Evolutionary conservation across 176 grass and related monocot genomes (phyloP), one percentile per base, ranked within the genome.

Genomic region (Saccharum officinarum): DNA sequence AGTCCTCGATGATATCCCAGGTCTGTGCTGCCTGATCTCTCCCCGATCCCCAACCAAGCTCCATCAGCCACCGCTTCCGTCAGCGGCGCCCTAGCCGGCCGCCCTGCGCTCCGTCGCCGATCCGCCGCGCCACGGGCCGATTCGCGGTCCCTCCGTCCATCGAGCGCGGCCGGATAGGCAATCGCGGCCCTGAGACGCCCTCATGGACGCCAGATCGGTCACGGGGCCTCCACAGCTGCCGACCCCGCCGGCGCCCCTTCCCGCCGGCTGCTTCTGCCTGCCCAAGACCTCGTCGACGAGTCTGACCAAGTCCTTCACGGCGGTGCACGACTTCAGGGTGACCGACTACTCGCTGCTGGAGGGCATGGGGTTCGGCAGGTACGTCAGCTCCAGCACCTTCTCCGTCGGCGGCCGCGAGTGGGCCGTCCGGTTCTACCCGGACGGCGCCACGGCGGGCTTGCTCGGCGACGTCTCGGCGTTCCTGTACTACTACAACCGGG

Each of bases 361-460:
- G 26, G 86, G 81, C 22, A 57, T 91, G 71, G 85, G 82, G 54
- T 25, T 76, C 40, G 82, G 90, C 18, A 47, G 47, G 37, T 85
- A 49, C 82, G 81, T 91, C 61, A 74, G 71, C 67, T 91, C 89
- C 60, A 44, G 52, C 18, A 46, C 37, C 82, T 91, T 91, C 89
- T 28, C 71, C 44, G 89, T 85, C 20, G 89, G 86, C 12, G 89
- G 82, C 33, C 36, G 62, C 77, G 64, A 87, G 23, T 91, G 85
- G 89, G 71, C 82, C 72, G 62, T 91, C 65, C 18, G 82, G 22
- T 88, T 81, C 82, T 88, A 85, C 65, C 86, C 89, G 40, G 77
- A 85, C 71, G 82, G 86, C 49, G 80, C 71, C 40, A 73, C 65
- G 2, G 20, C 9, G 7, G 67, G 11, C 64, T 64, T 55, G 72